Conservation (phyloP, 2,329 filamentous ascomycete species). For the Sarocladium strictum region DNA sequence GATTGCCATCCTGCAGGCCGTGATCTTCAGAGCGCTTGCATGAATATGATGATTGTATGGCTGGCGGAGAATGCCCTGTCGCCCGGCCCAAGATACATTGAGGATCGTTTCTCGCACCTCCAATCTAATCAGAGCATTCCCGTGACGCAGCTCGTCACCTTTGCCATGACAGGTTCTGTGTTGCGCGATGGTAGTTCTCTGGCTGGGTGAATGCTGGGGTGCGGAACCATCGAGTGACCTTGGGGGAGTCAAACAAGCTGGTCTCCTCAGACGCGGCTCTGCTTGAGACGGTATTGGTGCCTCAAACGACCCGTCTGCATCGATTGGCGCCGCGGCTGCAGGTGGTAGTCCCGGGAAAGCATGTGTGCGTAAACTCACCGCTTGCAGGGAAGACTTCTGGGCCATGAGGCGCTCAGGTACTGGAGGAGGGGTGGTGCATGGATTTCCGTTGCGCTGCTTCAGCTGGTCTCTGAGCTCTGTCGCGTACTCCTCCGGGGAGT, state of each 20-base stretch:
- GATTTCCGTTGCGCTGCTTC: background rate
- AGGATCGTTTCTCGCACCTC: background rate
- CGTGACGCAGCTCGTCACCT: background rate
- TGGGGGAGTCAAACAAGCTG: background rate
- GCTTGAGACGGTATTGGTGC: background rate
- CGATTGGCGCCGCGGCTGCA: background rate
- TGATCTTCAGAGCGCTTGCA: background rate
- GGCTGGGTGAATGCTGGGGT: background rate
- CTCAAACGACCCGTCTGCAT: background rate
- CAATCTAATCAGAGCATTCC: background rate
- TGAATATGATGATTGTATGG: background rate
- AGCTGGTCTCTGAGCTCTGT: background rate
- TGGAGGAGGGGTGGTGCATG: background rate
- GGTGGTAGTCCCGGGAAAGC: background rate
- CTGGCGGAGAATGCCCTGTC: background rate
- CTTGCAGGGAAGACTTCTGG: background rate
- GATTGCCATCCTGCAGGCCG: background rate
- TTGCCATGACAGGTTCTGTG: too few species aligned
- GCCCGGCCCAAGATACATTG: background rate
- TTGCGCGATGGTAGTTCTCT: background rate
- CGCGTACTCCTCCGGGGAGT: background rate
- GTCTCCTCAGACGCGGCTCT: background rate
- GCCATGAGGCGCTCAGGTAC: background rate
- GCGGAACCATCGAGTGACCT: background rate
- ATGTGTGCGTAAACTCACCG: background rate